Evolutionary conservation across 352 stramenopile genomes (phyloP), one percentile per base, ranked within the genome.

Genomic region (Phytophthora sp.): DNA sequence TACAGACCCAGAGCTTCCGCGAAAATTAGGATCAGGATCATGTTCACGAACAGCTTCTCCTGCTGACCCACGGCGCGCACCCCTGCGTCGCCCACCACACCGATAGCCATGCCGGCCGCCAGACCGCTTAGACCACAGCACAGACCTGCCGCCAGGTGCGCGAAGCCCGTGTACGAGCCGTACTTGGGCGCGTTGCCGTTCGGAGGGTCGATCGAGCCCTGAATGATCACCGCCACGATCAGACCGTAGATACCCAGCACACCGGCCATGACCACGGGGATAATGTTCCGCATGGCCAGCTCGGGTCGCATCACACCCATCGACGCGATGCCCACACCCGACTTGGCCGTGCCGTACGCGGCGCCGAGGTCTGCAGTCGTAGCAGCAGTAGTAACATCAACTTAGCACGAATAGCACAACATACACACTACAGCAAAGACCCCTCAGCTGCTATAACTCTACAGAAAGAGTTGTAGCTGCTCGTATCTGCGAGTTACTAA

Each of bases 1-100:
- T 98, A 99, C 64, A 99, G 88, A 74, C 93, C 96, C 70, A 99
- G 85, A 61, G 97, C 97, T 82, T 99, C 96, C 27, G 89, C 94
- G 88, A 99, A 99, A 97, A 99, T 99, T 61, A 99, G 82, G 77
- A 99, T 99, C 66, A 99, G 91, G 57, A 99, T 97, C 88, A 99
- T 97, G 66, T 96, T 97, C 50, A 99, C 96, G 82, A 98, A 99
- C 38, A 99, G 86, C 71, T 98, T 98, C 69, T 98, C 96, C 82
- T 99, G 96, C 77, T 99, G 95, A 66, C 97, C 97, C 71, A 99
- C 95, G 46, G 97, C 96, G 60, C 96, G 91, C 18, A 99, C 96
- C 61, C 96, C 97, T n/a, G 94, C 94, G 77, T 99, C 95, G 57
- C 95, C 96, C 53, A 98, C 90, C 57, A 99, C 97, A 54, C 96